These are phyloP conservation scores for Chrysosporium queenslandicum DNA, from an alignment of 2,329 filamentous ascomycete genomes.

Conservation along the genomic window DNA sequence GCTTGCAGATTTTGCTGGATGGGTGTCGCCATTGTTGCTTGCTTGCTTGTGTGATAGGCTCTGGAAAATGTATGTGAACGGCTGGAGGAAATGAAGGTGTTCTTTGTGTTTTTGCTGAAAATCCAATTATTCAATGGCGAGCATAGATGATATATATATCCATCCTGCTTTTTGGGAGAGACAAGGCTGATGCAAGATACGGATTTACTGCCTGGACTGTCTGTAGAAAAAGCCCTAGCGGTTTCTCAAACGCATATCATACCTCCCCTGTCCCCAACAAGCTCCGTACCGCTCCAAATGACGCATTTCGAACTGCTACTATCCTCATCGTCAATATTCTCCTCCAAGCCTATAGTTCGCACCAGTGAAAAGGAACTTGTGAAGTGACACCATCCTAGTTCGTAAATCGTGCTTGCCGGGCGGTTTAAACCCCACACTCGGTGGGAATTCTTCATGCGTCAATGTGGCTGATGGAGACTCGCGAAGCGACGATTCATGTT, in stretches of 20 bases:
- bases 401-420: too few relatives aligned
- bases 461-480: too few relatives aligned
- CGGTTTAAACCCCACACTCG: not conserved
- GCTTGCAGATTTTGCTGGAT: slow-evolving; percentile 47
- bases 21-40: slow-evolving; percentile 33
- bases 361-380: not conserved
- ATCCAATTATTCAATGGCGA: not conserved
- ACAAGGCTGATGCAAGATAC: not conserved
- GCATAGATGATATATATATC: not conserved
- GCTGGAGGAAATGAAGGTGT: not conserved
- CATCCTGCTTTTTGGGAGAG: not conserved
- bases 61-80: not conserved
- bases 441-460: not conserved
- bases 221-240: not conserved
- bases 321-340: not conserved
- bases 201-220: not conserved
- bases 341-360: not conserved
- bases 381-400: slow-evolving; percentile 4
- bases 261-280: not conserved
- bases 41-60: not conserved
- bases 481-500: too few relatives aligned
- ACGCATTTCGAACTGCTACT: not conserved
- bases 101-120: not conserved
- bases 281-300: not conserved
- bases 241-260: not conserved